A percentile compares a stretch with the other conserved stretches of the same genome.
Evolutionary conservation across 2,329 filamentous ascomycete genomes (phyloP).

Genomic region (Aquanectria penicillioides): DNA sequence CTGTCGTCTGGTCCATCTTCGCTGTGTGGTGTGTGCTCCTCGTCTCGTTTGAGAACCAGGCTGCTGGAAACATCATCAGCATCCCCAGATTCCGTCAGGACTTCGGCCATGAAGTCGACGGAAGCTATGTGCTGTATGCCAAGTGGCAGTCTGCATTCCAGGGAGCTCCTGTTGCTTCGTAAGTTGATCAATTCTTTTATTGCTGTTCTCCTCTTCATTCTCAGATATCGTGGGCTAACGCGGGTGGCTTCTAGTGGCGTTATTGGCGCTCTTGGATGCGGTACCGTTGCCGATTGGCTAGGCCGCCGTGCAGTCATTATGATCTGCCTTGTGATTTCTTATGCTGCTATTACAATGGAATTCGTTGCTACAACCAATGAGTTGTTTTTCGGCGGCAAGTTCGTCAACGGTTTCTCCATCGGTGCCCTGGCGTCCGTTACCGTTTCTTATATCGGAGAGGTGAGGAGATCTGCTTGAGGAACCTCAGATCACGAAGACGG

Average conservation of each 20-base stretch:
- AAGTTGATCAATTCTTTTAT: conserved; percentile 11
- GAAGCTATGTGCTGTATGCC: conserved; percentile 51
- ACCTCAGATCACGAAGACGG: neutral
- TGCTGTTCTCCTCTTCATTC: too few relatives aligned
- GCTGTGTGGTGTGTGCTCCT: conserved; percentile 52
- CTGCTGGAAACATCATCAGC: conserved; percentile 51
- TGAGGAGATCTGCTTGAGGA: conserved; percentile 13
- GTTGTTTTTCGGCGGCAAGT: conserved; percentile 54
- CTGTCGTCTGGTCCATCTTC: conserved; percentile 49
- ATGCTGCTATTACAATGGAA: conserved; percentile 52
- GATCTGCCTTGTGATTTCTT: conserved; percentile 48
- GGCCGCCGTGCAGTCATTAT: conserved; percentile 47
- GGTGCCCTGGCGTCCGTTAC: conserved; percentile 40
- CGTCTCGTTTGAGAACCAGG: conserved; percentile 54
- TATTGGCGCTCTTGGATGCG: conserved; percentile 46
- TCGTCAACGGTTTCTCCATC: conserved; percentile 52
- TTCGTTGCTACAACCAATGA: conserved; percentile 52
- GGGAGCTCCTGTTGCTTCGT: conserved; percentile 53
- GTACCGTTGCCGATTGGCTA: conserved; percentile 49
- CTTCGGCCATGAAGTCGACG: conserved; percentile 50
- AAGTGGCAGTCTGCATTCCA: conserved; percentile 57
- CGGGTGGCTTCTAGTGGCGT: conserved; percentile 18
- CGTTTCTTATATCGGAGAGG: conserved; percentile 46
- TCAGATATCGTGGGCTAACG: neutral
- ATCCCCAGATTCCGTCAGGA: conserved; percentile 58